Evolutionary conservation across 2,329 filamentous ascomycete species (phyloP).

Genomic region (Macrophomina pseudophaseolina): DNA sequence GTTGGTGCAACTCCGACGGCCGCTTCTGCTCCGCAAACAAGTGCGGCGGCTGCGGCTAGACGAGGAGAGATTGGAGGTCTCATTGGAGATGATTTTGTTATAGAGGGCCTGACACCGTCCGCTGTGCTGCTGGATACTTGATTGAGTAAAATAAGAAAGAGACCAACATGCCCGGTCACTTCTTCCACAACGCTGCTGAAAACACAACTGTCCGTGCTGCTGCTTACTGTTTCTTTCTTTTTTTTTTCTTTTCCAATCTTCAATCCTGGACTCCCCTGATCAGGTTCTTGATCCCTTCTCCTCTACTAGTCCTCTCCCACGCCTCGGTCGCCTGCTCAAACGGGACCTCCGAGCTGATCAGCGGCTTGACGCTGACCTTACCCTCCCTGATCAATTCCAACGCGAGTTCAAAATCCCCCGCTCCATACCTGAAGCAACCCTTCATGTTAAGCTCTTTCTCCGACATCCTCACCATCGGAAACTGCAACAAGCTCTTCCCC

Average conservation of each 20-base stretch:
- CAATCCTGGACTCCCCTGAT: conserved; percentile 37
- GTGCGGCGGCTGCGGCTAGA: not conserved
- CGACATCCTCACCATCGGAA: conserved; percentile 21
- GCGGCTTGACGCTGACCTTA: conserved; percentile 34
- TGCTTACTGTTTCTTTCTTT: too few relatives aligned
- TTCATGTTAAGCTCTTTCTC: conserved; percentile 34
- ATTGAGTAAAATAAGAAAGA: not conserved
- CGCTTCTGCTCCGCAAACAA: not conserved
- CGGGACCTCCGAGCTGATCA: conserved; percentile 38
- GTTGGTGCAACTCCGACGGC: not conserved
- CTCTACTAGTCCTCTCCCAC: conserved; percentile 40
- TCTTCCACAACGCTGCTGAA: too few relatives aligned
- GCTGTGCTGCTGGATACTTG: not conserved
- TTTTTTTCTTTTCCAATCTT: not conserved
- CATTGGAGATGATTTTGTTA: not conserved
- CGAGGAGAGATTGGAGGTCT: not conserved
- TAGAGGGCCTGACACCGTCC: not conserved
- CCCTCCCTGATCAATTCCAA: conserved; percentile 34
- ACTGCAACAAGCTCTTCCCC: conserved; percentile 20
- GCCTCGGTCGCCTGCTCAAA: conserved; percentile 39
- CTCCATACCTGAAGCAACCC: conserved; percentile 40
- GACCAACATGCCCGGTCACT: not conserved
- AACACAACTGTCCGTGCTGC: too few relatives aligned
- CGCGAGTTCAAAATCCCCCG: conserved; percentile 41
- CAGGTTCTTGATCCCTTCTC: conserved; percentile 43